These are phyloP conservation scores for Sanguinoderma infundibulare DNA, from an alignment of 1,284 basidiomycete species.

Conservation along the genomic window DNA sequence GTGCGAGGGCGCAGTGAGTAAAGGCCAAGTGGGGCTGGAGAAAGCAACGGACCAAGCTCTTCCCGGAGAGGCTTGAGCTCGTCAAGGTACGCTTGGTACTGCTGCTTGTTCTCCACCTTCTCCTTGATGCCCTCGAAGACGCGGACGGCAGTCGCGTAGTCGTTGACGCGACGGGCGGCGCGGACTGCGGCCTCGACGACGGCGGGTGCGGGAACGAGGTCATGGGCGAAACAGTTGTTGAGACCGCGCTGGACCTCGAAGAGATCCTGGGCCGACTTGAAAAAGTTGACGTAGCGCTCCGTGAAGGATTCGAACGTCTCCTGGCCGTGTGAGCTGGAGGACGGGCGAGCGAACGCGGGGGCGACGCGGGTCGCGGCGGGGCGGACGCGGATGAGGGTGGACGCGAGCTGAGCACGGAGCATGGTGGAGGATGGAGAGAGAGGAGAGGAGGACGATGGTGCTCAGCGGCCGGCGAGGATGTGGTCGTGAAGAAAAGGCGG, in stretches of 20 bases:
- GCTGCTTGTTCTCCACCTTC: conserved; percentile 94
- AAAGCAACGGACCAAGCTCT: conserved; percentile 74
- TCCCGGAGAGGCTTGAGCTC: conserved; percentile 87
- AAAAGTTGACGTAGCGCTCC: conserved; percentile 92
- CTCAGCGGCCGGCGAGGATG: conserved; percentile 14
- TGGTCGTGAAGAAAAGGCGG: conserved; percentile 33
- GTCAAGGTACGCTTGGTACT: conserved; percentile 89
- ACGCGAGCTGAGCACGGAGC: conserved; percentile 51
- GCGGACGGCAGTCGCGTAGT: conserved; percentile 95
- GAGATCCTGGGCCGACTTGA: conserved; percentile 90
- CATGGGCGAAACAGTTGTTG: conserved; percentile 99
- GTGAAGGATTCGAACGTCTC: conserved; percentile 96
- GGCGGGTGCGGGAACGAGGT: conserved; percentile 90
- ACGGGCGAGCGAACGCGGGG: conserved; percentile 50
- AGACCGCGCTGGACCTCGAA: conserved; percentile 98
- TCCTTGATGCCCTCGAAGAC: conserved; percentile 93
- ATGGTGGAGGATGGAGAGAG: conserved; percentile 26
- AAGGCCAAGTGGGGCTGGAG: not conserved
- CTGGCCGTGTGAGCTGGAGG: conserved; percentile 68
- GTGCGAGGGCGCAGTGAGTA: not conserved
- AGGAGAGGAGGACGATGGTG: conserved; percentile 17
- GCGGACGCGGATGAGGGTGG: conserved; percentile 61
- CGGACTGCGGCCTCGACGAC: conserved; percentile 92
- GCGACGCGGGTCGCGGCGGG: conserved; percentile 44
- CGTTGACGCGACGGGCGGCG: conserved; percentile 91